Evolutionary conservation across 192 early-diverging fungal species (phyloP).

Genomic region (Dissophora ornata): DNA sequence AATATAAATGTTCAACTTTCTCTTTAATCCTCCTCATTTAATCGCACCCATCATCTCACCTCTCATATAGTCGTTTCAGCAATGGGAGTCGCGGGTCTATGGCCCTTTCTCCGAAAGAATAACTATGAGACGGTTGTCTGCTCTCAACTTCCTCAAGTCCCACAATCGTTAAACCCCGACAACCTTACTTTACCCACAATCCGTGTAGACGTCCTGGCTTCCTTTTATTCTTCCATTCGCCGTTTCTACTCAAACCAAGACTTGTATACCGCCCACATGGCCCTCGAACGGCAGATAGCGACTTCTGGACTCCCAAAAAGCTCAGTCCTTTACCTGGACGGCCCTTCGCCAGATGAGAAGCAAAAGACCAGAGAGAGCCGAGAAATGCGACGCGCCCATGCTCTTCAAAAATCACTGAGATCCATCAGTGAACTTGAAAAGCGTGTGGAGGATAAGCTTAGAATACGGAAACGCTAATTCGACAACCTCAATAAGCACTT

Average conservation of each 20-base stretch:
- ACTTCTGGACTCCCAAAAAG: neutral
- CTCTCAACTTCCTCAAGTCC: neutral
- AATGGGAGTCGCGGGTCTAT: neutral
- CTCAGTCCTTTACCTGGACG: slow-evolving; percentile 14
- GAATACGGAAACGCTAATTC: neutral
- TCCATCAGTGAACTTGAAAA: neutral
- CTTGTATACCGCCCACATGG: neutral
- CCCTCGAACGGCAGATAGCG: neutral
- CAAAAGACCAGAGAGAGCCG: neutral
- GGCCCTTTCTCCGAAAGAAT: neutral
- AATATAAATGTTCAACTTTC: too few relatives aligned
- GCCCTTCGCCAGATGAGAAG: slow-evolving; percentile 4
- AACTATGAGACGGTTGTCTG: neutral
- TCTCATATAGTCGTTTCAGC: neutral
- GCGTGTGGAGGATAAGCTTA: neutral
- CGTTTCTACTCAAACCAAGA: neutral
- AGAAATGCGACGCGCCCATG: neutral
- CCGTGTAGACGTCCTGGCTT: neutral
- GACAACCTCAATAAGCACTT: neutral
- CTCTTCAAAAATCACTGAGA: neutral
- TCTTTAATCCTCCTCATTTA: too few relatives aligned
- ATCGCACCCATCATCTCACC: too few relatives aligned
- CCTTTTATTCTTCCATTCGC: neutral
- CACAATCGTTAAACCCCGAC: neutral
- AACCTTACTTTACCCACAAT: neutral